phyloP scores from a whole-genome alignment of 148 eudicot species.

The Dysphania ambrosioides region DNA sequence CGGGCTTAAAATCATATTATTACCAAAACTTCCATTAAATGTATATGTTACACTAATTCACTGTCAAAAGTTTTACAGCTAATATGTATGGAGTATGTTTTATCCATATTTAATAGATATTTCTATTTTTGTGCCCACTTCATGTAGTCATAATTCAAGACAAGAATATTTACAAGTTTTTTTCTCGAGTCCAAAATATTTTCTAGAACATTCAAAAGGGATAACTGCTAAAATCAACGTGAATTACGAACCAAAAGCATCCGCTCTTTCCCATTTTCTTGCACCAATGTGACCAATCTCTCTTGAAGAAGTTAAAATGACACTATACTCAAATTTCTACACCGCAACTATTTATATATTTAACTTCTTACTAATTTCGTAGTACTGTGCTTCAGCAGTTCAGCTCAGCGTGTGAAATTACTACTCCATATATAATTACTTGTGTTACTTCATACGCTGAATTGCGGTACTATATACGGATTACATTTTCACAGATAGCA shows the following conservation, averaged over 20 bases:
- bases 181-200: background rate
- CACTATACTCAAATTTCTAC: background rate
- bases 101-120: background rate
- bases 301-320: background rate
- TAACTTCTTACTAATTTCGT: background rate
- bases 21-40: constrained; percentile 6
- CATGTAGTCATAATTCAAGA: background rate
- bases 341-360: background rate
- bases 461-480: too few species aligned
- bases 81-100: background rate
- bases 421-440: too few species aligned
- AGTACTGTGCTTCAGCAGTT: too few species aligned
- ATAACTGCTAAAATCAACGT: background rate
- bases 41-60: constrained; percentile 23
- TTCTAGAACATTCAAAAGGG: background rate
- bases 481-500: background rate
- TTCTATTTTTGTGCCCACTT: background rate
- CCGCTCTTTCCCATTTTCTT: background rate
- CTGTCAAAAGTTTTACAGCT: constrained; percentile 3
- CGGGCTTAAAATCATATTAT: background rate
- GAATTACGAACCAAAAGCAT: background rate
- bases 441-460: too few species aligned
- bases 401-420: too few species aligned
- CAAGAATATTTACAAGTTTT: too few species aligned
- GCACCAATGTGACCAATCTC: background rate